These are phyloP conservation scores for Rhizopus sp. DNA, from an alignment of 371 early-diverging fungal genomes.

Conservation along the genomic window DNA sequence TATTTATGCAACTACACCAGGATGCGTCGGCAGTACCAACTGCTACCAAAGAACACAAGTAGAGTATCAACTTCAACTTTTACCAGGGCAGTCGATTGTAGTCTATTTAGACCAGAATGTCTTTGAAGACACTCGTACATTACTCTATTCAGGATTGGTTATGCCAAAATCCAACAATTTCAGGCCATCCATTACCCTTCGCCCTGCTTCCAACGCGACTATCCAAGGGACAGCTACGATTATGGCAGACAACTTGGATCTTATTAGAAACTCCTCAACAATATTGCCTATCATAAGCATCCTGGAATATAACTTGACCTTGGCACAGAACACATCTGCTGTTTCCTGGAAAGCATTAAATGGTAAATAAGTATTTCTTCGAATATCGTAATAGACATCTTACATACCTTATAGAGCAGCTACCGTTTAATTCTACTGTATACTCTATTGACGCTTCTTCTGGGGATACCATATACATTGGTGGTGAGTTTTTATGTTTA, in stretches of 20 bases:
- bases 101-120: slow-evolving; percentile 44
- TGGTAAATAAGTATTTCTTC: slow-evolving; percentile 16
- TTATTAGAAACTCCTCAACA: slow-evolving; percentile 29
- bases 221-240: slow-evolving; percentile 19
- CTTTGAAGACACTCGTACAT: slow-evolving; percentile 34
- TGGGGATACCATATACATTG: slow-evolving; percentile 39
- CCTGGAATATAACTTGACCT: slow-evolving; percentile 35
- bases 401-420: slow-evolving; percentile 28
- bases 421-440: slow-evolving; percentile 32
- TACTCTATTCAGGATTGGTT: slow-evolving; percentile 53
- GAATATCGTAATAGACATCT: neutral
- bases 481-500: slow-evolving; percentile 31
- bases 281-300: slow-evolving; percentile 28
- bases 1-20: slow-evolving; percentile 65
- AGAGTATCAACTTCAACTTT: slow-evolving; percentile 37
- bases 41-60: slow-evolving; percentile 54
- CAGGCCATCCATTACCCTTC: slow-evolving; percentile 24
- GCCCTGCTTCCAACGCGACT: slow-evolving; percentile 23
- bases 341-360: slow-evolving; percentile 38
- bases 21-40: slow-evolving; percentile 57
- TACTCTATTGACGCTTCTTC: slow-evolving; percentile 31
- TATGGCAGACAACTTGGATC: slow-evolving; percentile 32
- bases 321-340: slow-evolving; percentile 17
- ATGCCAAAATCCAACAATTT: slow-evolving; percentile 27
- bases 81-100: slow-evolving; percentile 29